A percentile compares a stretch with the other conserved stretches of the same genome.
Conservation (phyloP, 129 eudicot genomes). For the Escallonia rubra region DNA sequence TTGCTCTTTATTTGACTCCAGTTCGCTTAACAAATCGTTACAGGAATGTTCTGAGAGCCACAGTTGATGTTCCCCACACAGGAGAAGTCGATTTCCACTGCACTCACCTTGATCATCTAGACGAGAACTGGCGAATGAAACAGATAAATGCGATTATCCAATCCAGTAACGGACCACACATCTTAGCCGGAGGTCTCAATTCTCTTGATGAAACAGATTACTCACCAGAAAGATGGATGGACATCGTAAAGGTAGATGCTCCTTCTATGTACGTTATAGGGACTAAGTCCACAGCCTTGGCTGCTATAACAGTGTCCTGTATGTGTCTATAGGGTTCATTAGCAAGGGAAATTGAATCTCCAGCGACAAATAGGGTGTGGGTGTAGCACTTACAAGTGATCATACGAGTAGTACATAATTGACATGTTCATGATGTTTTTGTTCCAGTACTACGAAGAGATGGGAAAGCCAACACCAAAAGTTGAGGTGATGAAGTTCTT, state of each 20-base stretch:
- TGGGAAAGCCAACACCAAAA: slow-evolving; percentile 95
- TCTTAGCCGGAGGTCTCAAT: slow-evolving; percentile 88
- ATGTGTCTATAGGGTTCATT: too few species aligned
- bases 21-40: slow-evolving; percentile 9
- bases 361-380: too few species aligned
- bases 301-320: too few species aligned
- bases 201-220: slow-evolving; percentile 89
- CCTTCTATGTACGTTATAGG: not conserved
- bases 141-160: slow-evolving; percentile 77
- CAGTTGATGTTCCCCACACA: slow-evolving; percentile 73
- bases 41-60: slow-evolving; percentile 94
- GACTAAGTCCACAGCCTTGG: too few species aligned
- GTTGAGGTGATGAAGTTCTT: slow-evolving; percentile 83
- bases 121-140: slow-evolving; percentile 93
- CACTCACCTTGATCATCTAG: slow-evolving; percentile 89
- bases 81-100: slow-evolving; percentile 87
- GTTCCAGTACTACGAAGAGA: slow-evolving; percentile 83
- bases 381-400: too few species aligned
- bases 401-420: not conserved
- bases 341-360: too few species aligned
- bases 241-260: slow-evolving; percentile 70
- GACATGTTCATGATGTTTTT: slow-evolving; percentile 3
- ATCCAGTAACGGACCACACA: slow-evolving; percentile 77
- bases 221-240: slow-evolving; percentile 95
- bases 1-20: not conserved